Base-by-base conservation (phyloP, 371 early-diverging fungal genomes). In the Mortierella sp. region DNA sequence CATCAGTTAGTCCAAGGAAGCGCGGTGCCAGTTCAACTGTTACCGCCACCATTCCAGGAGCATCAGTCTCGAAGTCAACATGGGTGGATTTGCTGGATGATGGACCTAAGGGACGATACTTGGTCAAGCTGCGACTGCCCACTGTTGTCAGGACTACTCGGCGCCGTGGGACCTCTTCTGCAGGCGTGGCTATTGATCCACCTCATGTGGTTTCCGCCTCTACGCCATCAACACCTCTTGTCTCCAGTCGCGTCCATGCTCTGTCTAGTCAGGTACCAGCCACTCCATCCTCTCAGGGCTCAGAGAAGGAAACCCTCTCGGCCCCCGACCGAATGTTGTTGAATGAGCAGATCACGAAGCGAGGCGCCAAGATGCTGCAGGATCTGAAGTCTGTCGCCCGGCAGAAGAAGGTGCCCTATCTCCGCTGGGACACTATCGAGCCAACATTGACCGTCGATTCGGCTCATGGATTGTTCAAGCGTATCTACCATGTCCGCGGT, bases 381-480 rank as follows among this genome's bases (percentile, higher is more conserved):
- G 77, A 77, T n/a, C 72, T 84, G 26, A 81, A 78, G 52, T n/a
- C 55, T 45, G 78, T 70, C 38, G 89, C 89, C 1, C 74, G 78
- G 48, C 63, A 70, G 16, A 78, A 74, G 65, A 76, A 80, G 19
- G 89, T 89, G 24, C 89, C 89, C 3, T 81, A 84, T 68, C 48
- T 74, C 6, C 80, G 76, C 44, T 82, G 88, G 79, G 73, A 75
- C 58, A 73, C 60, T 4, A 86, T 89, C 50, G 89, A 88, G 31
- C 82, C 84, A 10, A 83, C 84, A n/a, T 44, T 89, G 75, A 88
- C 84, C 26, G 79, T 88, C 6, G 88, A 89, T 54, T 68, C 86
- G 9, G 89, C 86, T 0, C 86, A 89, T 70, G 89, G 89, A 8
- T 63, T 84, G 54, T 89, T 88, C 72, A 89, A 89, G 75, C 74